These are phyloP conservation scores for Mucor plumbeus DNA, from an alignment of 371 early-diverging fungal genomes.

Conservation along the genomic window DNA sequence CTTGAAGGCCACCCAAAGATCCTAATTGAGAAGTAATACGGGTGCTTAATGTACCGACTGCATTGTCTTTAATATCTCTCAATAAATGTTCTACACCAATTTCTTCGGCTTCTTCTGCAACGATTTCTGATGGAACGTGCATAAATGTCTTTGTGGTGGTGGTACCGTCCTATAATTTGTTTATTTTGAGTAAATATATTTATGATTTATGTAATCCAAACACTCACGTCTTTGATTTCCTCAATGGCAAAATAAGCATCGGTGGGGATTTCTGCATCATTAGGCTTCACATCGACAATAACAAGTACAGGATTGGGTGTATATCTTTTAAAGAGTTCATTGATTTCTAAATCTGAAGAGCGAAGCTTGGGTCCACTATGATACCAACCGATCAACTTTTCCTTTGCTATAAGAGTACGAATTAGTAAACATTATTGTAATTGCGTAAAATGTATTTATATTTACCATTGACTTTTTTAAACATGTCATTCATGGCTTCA, in stretches of 20 bases:
- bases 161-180: slow-evolving; percentile 82
- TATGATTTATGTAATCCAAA: neutral
- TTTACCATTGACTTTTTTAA: slow-evolving; percentile 98
- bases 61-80: slow-evolving; percentile 97
- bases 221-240: slow-evolving; percentile 86
- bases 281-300: slow-evolving; percentile 94
- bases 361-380: slow-evolving; percentile 99
- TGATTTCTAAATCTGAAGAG: slow-evolving; percentile 98
- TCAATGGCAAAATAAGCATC: slow-evolving; percentile 96
- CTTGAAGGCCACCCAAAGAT: slow-evolving; percentile 87
- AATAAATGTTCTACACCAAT: slow-evolving; percentile 99
- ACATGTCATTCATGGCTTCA: slow-evolving; percentile 99
- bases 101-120: slow-evolving; percentile 99
- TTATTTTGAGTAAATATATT: neutral
- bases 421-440: neutral
- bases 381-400: slow-evolving; percentile 99
- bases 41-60: slow-evolving; percentile 92
- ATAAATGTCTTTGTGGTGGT: slow-evolving; percentile 94
- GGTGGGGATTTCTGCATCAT: slow-evolving; percentile 91
- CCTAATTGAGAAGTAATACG: slow-evolving; percentile 88
- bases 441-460: neutral
- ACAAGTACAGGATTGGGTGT: slow-evolving; percentile 95
- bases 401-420: slow-evolving; percentile 75
- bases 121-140: slow-evolving; percentile 95
- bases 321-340: slow-evolving; percentile 95